These are phyloP conservation scores for Trypanosoma platydactyli DNA, from an alignment of 208 protist species.

Conservation along the genomic window DNA sequence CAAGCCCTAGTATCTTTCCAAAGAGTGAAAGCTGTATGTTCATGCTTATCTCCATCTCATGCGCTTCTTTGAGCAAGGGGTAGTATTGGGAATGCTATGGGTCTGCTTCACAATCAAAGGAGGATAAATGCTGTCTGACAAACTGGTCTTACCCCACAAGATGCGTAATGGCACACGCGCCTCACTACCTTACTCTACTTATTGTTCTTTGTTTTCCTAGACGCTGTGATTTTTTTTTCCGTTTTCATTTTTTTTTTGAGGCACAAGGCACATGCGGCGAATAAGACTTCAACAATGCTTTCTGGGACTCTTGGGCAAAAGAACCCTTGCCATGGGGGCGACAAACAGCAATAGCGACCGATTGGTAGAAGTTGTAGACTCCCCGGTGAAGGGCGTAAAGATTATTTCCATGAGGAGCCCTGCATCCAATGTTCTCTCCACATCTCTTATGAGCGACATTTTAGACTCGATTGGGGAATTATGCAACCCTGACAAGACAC, in stretches of 20 bases:
- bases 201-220: no score
- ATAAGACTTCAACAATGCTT: neutral
- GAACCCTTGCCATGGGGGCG: neutral
- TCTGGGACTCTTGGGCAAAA: neutral
- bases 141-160: no score
- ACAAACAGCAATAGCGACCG: neutral
- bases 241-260: constrained; percentile 1
- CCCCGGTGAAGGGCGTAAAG: constrained; percentile 48
- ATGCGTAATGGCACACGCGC: no score
- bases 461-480: constrained; percentile 44
- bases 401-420: constrained; percentile 59
- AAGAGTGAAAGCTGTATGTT: no score
- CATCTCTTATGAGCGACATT: constrained; percentile 42
- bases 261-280: neutral
- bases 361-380: constrained; percentile 41
- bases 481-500: constrained; percentile 53
- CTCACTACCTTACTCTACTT: no score
- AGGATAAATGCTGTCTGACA: no score
- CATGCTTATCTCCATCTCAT: no score
- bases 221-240: neutral
- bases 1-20: no score
- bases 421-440: constrained; percentile 47
- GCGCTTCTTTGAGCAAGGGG: no score
- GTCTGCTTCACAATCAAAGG: no score
- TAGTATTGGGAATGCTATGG: no score